Evolutionary conservation across 306 rosid genomes (phyloP).

Genomic region (Urtica urens): DNA sequence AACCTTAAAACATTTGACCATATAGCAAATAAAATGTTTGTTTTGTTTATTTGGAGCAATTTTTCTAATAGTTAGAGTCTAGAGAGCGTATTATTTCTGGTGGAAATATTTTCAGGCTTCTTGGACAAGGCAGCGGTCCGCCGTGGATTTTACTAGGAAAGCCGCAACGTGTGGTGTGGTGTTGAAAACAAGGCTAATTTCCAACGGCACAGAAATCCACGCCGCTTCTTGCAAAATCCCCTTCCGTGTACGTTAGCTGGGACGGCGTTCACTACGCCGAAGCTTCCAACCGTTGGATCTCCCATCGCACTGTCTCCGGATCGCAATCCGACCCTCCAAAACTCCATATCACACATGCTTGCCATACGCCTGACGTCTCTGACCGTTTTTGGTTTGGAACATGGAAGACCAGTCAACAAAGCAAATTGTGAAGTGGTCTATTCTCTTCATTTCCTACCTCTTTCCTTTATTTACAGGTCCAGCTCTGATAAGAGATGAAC

Average conservation of each 20-base stretch:
- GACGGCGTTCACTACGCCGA: conserved; percentile 80
- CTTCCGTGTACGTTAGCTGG: conserved; percentile 57
- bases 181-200: conserved; percentile 22
- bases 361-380: conserved; percentile 24
- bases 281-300: conserved; percentile 65
- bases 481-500: no score
- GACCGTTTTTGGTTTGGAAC: no score
- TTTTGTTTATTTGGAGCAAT: no score
- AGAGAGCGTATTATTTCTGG: no score
- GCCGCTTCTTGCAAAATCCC: conserved; percentile 60
- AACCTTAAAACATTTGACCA: no score
- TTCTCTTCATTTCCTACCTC: no score
- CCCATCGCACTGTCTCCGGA: conserved; percentile 37
- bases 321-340: conserved; percentile 58
- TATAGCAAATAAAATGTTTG: no score
- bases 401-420: no score
- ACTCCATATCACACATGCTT: conserved; percentile 29
- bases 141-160: conserved; percentile 55
- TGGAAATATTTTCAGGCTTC: conserved; percentile 36
- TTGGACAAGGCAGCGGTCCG: conserved; percentile 38
- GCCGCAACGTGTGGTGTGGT: conserved; percentile 49
- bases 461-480: no score
- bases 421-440: no score
- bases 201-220: conserved; percentile 40
- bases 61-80: no score